Conservation (phyloP, 352 stramenopile species). For the Pythium pyrilobum region DNA sequence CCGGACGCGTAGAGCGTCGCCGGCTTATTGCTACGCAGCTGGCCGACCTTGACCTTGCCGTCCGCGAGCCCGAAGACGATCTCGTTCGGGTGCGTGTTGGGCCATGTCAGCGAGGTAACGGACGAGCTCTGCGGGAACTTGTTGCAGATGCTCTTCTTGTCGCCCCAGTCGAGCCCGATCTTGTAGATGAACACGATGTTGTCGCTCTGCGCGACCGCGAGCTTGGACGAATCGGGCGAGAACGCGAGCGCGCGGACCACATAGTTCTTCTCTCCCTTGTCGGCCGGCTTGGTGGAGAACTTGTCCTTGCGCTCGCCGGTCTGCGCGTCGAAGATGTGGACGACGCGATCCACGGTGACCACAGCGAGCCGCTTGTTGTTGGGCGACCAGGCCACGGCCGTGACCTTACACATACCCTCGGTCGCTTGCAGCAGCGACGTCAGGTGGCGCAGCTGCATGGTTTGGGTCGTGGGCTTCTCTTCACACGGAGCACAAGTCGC, state of each 20-base stretch:
- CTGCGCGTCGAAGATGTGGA: slow-evolving; percentile 90
- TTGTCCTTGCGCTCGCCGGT: slow-evolving; percentile 92
- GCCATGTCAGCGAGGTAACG: slow-evolving; percentile 90
- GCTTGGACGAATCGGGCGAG: slow-evolving; percentile 90
- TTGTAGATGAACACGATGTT: slow-evolving; percentile 98
- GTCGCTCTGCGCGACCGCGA: slow-evolving; percentile 94
- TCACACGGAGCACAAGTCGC: too few species aligned
- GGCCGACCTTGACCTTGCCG: slow-evolving; percentile 92
- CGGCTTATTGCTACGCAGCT: slow-evolving; percentile 91
- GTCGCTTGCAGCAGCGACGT: slow-evolving; percentile 89
- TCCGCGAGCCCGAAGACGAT: slow-evolving; percentile 93
- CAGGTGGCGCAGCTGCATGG: slow-evolving; percentile 92
- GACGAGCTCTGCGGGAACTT: slow-evolving; percentile 88
- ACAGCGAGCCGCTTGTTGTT: slow-evolving; percentile 92
- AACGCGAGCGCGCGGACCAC: slow-evolving; percentile 90
- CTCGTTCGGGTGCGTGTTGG: slow-evolving; percentile 87
- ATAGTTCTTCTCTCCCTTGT: slow-evolving; percentile 95
- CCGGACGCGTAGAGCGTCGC: slow-evolving; percentile 86
- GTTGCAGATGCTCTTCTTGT: slow-evolving; percentile 97
- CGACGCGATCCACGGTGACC: slow-evolving; percentile 91
- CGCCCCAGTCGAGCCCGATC: slow-evolving; percentile 89
- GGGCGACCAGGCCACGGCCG: slow-evolving; percentile 88
- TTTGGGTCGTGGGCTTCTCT: too few species aligned
- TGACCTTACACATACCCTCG: slow-evolving; percentile 91
- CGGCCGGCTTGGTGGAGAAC: slow-evolving; percentile 93